Conservation (phyloP, 83 land plant genomes). For the Thuja plicata region DNA sequence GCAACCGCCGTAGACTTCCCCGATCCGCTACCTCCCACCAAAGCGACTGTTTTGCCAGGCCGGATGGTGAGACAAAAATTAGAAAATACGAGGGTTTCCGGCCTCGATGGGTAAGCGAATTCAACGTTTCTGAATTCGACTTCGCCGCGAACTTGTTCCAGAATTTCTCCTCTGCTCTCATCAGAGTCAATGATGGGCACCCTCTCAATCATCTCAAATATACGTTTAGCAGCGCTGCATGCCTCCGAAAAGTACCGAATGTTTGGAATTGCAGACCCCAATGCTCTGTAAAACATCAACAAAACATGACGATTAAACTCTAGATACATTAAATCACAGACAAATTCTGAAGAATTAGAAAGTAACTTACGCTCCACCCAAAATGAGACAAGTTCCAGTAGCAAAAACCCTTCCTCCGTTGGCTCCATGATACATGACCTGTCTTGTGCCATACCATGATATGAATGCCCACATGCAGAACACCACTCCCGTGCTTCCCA, state of each 20-base stretch:
- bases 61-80: conserved; percentile 40
- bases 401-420: conserved; percentile 50
- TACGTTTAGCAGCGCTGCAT: conserved; percentile 35
- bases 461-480: conserved; percentile 50
- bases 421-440: conserved; percentile 54
- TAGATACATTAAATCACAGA: too few relatives aligned
- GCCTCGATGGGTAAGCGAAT: conserved; percentile 63
- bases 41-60: conserved; percentile 47
- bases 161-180: conserved; percentile 29
- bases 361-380: conserved; percentile 51
- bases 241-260: conserved; percentile 52
- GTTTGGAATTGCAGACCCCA: conserved; percentile 48
- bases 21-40: conserved; percentile 64
- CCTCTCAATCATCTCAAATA: conserved; percentile 46
- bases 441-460: conserved; percentile 41
- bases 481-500: conserved; percentile 34
- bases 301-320: background rate
- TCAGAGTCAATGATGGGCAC: conserved; percentile 42
- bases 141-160: conserved; percentile 34
- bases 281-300: conserved; percentile 19
- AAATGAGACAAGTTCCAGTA: conserved; percentile 26
- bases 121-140: conserved; percentile 44
- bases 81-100: conserved; percentile 32
- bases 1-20: conserved; percentile 64
- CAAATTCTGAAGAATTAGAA: background rate